phyloP scores from a whole-genome alignment of 2,329 filamentous ascomycete genomes.

The Cladosporium cucumerinum region DNA sequence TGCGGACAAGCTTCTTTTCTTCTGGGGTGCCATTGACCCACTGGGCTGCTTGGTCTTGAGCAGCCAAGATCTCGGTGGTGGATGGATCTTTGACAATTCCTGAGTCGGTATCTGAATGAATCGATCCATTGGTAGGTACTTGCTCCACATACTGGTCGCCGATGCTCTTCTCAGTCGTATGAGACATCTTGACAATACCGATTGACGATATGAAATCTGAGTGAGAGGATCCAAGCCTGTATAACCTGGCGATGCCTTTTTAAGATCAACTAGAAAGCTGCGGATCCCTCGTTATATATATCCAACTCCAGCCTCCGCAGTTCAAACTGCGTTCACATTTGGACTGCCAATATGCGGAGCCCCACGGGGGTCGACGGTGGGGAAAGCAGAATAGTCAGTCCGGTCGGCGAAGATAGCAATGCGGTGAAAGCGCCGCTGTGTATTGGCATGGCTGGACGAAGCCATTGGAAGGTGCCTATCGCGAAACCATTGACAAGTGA shows the following conservation, averaged over 20 bases:
- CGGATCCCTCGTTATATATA: not conserved
- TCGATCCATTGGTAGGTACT: not conserved
- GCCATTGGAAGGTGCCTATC: not conserved
- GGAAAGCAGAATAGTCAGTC: not conserved
- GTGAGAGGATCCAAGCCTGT: not conserved
- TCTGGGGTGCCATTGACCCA: slow-evolving; percentile 28
- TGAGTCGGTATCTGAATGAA: not conserved
- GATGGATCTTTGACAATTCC: not conserved
- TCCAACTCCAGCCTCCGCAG: not conserved
- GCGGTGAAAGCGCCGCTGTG: not conserved
- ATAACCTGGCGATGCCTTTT: not conserved
- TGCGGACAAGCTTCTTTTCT: slow-evolving; percentile 58
- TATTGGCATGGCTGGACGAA: not conserved
- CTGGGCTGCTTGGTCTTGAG: not conserved
- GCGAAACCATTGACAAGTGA: not conserved
- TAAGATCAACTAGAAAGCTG: not conserved
- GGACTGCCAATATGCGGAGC: not conserved
- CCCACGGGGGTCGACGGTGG: not conserved
- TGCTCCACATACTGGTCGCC: not conserved
- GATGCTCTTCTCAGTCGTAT: not conserved
- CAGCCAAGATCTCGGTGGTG: not conserved
- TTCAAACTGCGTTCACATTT: not conserved
- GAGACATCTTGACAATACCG: not conserved
- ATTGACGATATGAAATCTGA: not conserved
- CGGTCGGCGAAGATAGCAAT: not conserved